Base-by-base conservation (phyloP, 345 rosid genomes). In the Eucalyptus regnans region DNA sequence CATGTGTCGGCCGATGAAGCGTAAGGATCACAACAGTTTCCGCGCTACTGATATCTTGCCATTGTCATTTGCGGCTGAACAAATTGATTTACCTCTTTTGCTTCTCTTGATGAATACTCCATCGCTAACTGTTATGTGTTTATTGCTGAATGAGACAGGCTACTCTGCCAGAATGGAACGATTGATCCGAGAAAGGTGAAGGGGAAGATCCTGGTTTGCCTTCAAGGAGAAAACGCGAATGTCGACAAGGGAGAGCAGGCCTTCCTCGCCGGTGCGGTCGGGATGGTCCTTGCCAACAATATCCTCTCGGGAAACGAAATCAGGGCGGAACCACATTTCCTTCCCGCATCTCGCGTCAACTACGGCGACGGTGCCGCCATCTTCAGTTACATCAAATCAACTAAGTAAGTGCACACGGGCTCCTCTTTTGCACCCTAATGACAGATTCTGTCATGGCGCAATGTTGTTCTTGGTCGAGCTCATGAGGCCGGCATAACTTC, bases 201-300 rank as follows among this genome's bases (percentile, higher is more conserved):
- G 50, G 99, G 99, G 43, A 97, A 96, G 89, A 94, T 97, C 46
- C 54, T 97, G 90, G 95, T 93, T n/a, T 97, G 99, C 90, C 92
- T 95, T 16, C 91, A 94, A n/a, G 99, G 98, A 9, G 89, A 44
- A 2, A 94, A 88, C 89, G 93, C 90, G 4, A 92, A 96, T 52
- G 94, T 96, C 3, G 94, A 94, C 50, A 95, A 98, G 90, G 97
- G 98, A 22, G 86, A 81, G 56, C 93, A 93, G 54, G 96, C 96
- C 37, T 91, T 92, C 46, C 88, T 91, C 88, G 98, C 93, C 6
- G 99, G 99, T 2, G 99, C 97, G 2, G 95, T 90, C 1, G 98
- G 99, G 48, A 95, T 98, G 98, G 92, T 98, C 79, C 96, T 98
- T 15, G 96, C 93, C 68, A 97, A 96, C 80, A 80, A 87, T 87